Evolutionary conservation across 2,329 filamentous ascomycete genomes (phyloP), one percentile per base, ranked within the genome.

Genomic region (Gaeumannomyces tritici): DNA sequence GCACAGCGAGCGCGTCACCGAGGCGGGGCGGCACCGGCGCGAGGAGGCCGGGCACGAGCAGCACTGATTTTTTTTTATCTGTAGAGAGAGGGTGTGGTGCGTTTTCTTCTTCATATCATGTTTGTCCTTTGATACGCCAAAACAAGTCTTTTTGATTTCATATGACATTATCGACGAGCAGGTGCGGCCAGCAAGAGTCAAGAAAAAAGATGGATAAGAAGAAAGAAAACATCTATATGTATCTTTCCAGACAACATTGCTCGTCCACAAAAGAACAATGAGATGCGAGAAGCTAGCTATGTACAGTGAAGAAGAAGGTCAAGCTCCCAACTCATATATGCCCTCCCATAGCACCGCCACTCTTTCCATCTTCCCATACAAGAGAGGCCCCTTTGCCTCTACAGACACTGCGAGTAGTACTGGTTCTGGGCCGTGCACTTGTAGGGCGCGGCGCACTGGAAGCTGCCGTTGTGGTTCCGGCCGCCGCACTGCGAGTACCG

Each of bases 401-500:
- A 47, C 42, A 51, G 42, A 13, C 42, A 51, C 47, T 62, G 61
- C 28, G 55, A 59, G 56, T 62, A 62, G 42, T 59, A 59, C 3
- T 24, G n/a, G 61, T 59, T 62, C 57, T 62, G 61, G n/a, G 21
- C 9, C 2, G 28, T 27, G 61, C 61, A 62, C 42, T 26, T 59
- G 42, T 51, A 54, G 5, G 35, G 35, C 57, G 56, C 42, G 13
- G 42, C 60, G 61, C 62, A 63, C 13, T 57, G 51, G 60, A 62
- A 63, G 51, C 60, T 62, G 13, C 62, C 60, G 18, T 12, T 55
- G 33, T 55, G 58, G 24, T 51, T 26, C 24, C 26, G 29, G 3
- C 62, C 62, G 26, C 62, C 62, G 57, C 62, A 63, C 54, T 63
- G 62, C 18, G 26, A 27, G 54, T 59, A 55, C 8, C n/a, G 28